phyloP scores from a whole-genome alignment of 202 grass and related monocot genomes.

The Musa balbisiana region DNA sequence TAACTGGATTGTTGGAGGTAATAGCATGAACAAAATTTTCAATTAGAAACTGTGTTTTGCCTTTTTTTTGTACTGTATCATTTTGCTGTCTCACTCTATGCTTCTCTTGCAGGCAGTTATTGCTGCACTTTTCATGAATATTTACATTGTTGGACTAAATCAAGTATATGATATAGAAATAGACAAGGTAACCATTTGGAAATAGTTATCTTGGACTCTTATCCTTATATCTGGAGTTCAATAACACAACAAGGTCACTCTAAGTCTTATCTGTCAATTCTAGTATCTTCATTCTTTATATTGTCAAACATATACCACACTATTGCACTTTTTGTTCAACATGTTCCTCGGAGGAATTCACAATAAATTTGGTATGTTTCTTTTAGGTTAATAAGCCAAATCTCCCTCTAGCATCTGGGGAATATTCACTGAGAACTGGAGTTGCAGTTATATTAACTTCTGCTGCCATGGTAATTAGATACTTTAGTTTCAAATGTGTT shows the following conservation, averaged over 20 bases:
- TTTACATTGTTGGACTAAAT: constrained; percentile 98
- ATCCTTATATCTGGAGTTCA: neutral
- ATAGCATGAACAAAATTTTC: constrained; percentile 20
- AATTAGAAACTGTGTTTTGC: constrained; percentile 1
- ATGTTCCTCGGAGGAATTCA: neutral
- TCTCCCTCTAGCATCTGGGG: constrained; percentile 91
- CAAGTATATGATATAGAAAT: constrained; percentile 93
- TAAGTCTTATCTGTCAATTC: neutral
- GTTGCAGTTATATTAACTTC: constrained; percentile 64
- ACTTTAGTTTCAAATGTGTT: neutral
- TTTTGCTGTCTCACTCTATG: neutral
- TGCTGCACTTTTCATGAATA: constrained; percentile 89
- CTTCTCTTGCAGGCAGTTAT: constrained; percentile 64
- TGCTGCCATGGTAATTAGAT: constrained; percentile 53
- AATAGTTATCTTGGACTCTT: neutral
- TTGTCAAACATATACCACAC: no score
- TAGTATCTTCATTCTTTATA: no score
- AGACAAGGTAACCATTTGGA: constrained; percentile 58
- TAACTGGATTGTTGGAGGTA: constrained; percentile 81
- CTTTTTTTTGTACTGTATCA: no score
- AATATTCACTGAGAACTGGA: constrained; percentile 72
- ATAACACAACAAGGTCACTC: neutral
- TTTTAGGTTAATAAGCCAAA: constrained; percentile 89
- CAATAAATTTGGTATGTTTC: constrained; percentile 9
- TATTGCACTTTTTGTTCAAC: neutral